A percentile compares a stretch with the other conserved stretches of the same genome.
phyloP scores from a whole-genome alignment of 257 asterid species.

The Solanum okadae region DNA sequence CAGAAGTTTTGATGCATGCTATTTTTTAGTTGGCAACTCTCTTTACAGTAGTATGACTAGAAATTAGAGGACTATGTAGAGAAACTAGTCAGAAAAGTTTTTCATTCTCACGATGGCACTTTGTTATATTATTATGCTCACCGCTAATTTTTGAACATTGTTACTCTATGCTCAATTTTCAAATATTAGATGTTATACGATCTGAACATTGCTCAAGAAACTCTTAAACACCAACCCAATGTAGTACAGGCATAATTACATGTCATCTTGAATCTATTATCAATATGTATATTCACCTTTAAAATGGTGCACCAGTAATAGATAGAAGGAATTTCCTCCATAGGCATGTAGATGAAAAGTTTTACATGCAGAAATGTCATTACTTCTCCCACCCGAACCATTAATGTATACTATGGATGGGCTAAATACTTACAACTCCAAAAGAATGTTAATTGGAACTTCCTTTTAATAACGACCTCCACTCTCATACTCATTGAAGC shows the following conservation, averaged over 20 bases:
- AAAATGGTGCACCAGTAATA: too few relatives aligned
- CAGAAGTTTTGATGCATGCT: neutral
- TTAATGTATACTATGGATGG: neutral
- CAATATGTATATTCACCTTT: too few relatives aligned
- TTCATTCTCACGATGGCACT: neutral
- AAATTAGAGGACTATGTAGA: neutral
- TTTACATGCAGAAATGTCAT: too few relatives aligned
- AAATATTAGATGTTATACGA: neutral
- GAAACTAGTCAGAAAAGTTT: neutral
- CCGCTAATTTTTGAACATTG: neutral
- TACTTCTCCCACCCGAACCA: too few relatives aligned
- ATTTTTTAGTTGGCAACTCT: neutral
- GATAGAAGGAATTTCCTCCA: too few relatives aligned
- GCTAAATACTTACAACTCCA: neutral
- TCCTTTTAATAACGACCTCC: neutral
- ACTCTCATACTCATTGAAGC: neutral
- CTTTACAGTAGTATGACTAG: neutral
- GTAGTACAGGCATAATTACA: neutral
- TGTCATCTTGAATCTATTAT: neutral
- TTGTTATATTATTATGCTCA: neutral
- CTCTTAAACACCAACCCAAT: neutral
- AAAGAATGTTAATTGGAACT: neutral
- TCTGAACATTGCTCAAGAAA: neutral
- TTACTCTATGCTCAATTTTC: neutral
- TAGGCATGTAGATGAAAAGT: too few relatives aligned